Conservation (phyloP, 192 early-diverging fungal genomes). For the Rhizoclosmatium globosum region DNA sequence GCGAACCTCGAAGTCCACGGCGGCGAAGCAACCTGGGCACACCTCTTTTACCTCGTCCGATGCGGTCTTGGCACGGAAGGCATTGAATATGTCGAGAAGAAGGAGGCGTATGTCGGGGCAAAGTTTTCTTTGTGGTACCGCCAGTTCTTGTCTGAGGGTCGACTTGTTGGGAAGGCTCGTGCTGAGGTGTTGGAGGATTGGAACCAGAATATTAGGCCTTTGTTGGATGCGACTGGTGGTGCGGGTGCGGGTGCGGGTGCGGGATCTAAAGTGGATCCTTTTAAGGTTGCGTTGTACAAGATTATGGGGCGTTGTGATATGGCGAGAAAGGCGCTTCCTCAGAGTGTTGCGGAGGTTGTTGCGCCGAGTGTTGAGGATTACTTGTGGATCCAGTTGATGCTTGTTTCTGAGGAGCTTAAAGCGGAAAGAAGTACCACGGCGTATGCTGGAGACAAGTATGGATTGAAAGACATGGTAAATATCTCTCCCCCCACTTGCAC, state of each 20-base stretch:
- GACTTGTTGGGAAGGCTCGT: slow-evolving; percentile 56
- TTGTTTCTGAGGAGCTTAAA: slow-evolving; percentile 66
- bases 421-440: slow-evolving; percentile 31
- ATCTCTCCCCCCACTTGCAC: not conserved
- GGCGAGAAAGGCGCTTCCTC: slow-evolving; percentile 59
- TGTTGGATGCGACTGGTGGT: slow-evolving; percentile 24
- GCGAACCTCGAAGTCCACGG: slow-evolving; percentile 42
- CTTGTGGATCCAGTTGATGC: slow-evolving; percentile 87
- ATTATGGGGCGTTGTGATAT: slow-evolving; percentile 91
- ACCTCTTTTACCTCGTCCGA: slow-evolving; percentile 84
- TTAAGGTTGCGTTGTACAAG: slow-evolving; percentile 90
- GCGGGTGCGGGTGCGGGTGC: slow-evolving; percentile 44
- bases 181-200: slow-evolving; percentile 68
- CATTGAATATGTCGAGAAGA: slow-evolving; percentile 66
- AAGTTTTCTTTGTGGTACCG: slow-evolving; percentile 24
- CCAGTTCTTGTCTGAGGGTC: slow-evolving; percentile 51
- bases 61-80: slow-evolving; percentile 76
- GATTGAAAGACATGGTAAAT: slow-evolving; percentile 72
- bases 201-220: slow-evolving; percentile 54
- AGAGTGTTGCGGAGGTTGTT: slow-evolving; percentile 56
- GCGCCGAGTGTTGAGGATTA: slow-evolving; percentile 89
- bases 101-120: slow-evolving; percentile 43
- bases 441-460: slow-evolving; percentile 59
- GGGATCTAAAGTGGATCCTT: slow-evolving; percentile 73
- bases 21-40: slow-evolving; percentile 82